Evolutionary conservation across 2,329 filamentous ascomycete species (phyloP), one percentile per base, ranked within the genome.

Genomic region (Ampelomyces quisqualis): DNA sequence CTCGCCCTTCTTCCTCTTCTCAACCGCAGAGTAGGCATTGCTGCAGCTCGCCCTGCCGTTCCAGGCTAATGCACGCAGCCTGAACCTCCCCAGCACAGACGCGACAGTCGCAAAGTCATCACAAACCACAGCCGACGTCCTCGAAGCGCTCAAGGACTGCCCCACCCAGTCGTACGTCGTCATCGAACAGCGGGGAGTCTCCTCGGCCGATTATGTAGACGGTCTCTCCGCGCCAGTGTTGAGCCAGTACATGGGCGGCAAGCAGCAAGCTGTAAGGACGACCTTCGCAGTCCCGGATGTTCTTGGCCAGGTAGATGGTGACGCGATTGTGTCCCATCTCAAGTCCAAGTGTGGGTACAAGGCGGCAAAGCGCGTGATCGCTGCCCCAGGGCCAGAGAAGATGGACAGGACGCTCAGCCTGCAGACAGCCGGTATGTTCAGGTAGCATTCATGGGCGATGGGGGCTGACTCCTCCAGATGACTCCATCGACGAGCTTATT

Each of bases 1-100:
- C 2, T 90, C 88, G 39, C 91, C 93, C 13, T 93, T 95, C 70
- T 79, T 95, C 65, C 73, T 96, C 53, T 85, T 94, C 68, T 96
- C 91, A 21, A 91, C 85, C 31, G 79, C 85, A 49, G 75, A 84
- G 90, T 95, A 84, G 60, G 84, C 53, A 35, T 30, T 20, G 20
- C 43, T 38, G 29, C 40, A 38, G 43, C 50, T 39, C 22, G 21
- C 23, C 34, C 35, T 38, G 29, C 37, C 34, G 27, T 41, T 39
- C 40, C 23, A 47, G 52, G 53, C 62, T 65, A 62, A 59, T 51
- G 41, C 17, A 34, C 38, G 34, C 57, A 67, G 61, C 43, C 40
- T 67, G 43, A 50, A 53, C 37, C 47, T 68, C 37, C 49, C 52
- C 34, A 52, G 34, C 43, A 47, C 50, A 36, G 44, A 57, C 40